phyloP scores from a whole-genome alignment of 2,329 filamentous ascomycete genomes.

The Stagonosporopsis rhizophila region DNA sequence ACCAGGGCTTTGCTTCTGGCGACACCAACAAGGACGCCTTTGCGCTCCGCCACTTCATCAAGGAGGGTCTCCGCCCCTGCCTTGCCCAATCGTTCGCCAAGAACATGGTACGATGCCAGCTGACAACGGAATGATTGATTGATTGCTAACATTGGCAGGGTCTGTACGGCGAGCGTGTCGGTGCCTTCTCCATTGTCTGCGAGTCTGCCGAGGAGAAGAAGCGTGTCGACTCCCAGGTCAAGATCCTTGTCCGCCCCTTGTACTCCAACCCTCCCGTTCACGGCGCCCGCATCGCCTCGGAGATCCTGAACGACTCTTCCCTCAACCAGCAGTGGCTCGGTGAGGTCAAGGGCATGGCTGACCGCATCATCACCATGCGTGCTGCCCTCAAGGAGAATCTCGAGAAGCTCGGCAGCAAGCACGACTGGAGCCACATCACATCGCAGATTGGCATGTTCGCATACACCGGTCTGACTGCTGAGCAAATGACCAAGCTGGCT shows the following conservation, averaged over 20 bases:
- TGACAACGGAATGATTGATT: not conserved
- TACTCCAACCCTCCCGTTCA: slow-evolving; percentile 99
- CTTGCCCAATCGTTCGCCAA: slow-evolving; percentile 96
- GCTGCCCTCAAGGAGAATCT: slow-evolving; percentile 93
- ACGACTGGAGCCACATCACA: slow-evolving; percentile 99
- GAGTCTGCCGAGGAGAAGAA: slow-evolving; percentile 89
- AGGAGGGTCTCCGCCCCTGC: slow-evolving; percentile 86
- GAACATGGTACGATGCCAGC: slow-evolving; percentile 80
- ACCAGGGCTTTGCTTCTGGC: slow-evolving; percentile 96
- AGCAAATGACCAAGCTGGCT: slow-evolving; percentile 90
- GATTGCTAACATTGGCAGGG: slow-evolving; percentile 61
- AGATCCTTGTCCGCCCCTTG: slow-evolving; percentile 94
- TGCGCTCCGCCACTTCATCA: slow-evolving; percentile 89
- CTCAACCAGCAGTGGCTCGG: slow-evolving; percentile 94
- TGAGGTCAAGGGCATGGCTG: slow-evolving; percentile 98
- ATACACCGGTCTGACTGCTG: slow-evolving; percentile 88
- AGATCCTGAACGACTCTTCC: slow-evolving; percentile 84
- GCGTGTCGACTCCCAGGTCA: slow-evolving; percentile 95
- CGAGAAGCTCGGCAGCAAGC: slow-evolving; percentile 91
- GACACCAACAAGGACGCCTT: slow-evolving; percentile 93
- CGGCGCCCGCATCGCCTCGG: slow-evolving; percentile 90
- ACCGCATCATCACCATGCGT: slow-evolving; percentile 99
- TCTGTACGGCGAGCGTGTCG: slow-evolving; percentile 97
- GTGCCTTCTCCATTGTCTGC: slow-evolving; percentile 92
- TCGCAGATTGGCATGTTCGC: slow-evolving; percentile 98